Conservation (phyloP, 352 stramenopile genomes). For the Pythium utonaiense region DNA sequence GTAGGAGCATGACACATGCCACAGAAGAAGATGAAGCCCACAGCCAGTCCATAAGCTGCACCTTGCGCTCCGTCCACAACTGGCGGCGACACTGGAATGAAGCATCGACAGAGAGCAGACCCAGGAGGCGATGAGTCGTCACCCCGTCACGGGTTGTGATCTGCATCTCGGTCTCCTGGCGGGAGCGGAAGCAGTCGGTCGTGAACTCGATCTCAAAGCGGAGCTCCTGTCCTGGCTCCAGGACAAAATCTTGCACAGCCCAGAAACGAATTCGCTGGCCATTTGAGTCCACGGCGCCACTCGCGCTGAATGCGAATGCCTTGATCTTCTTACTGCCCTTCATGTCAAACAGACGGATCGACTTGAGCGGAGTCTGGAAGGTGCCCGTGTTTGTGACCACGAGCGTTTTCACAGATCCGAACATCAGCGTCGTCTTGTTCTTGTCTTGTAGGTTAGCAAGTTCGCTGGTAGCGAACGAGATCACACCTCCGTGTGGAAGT, state of each 20-base stretch:
- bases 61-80: not conserved
- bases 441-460: not conserved
- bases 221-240: not conserved
- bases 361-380: not conserved
- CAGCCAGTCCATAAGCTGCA: not conserved
- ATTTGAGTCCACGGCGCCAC: not conserved
- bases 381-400: not conserved
- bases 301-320: not conserved
- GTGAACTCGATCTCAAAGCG: not conserved
- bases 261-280: not conserved
- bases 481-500: not conserved
- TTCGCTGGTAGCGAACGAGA: not conserved
- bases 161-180: not conserved
- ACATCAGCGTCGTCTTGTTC: not conserved
- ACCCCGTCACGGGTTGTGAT: not conserved
- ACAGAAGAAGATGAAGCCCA: not conserved
- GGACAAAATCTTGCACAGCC: not conserved
- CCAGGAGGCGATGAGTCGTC: not conserved
- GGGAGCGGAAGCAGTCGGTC: not conserved
- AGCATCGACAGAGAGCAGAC: not conserved
- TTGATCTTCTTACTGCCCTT: not conserved
- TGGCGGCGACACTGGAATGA: conserved; percentile 4
- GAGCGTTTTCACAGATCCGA: not conserved
- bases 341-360: not conserved
- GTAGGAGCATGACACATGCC: not conserved